Evolutionary conservation across 2,329 filamentous ascomycete species (phyloP), one percentile per base, ranked within the genome.

Genomic region (Septoria linicola): DNA sequence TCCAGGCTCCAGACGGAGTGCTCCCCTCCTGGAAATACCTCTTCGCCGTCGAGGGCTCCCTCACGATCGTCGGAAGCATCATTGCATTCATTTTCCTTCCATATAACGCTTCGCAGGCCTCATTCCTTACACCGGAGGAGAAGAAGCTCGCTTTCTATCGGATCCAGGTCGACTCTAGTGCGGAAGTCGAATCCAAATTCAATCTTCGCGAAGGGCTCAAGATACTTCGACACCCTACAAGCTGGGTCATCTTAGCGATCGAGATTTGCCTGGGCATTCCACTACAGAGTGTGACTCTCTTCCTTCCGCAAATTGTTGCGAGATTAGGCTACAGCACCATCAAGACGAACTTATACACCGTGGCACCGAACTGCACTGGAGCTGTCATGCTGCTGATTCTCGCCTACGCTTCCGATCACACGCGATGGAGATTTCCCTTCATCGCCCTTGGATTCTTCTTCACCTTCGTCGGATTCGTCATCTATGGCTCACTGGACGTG

Each of bases 261-360:
- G 77, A 82, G 63, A 75, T 82, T 49, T 83, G 80, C 59, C 71
- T 82, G 11, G 80, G 80, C 30, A 79, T 83, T 0, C 80, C 80
- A 0, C 64, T 83, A 8, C 79, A 82, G 56, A 78, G 75, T 4
- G 79, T 82, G 3, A 68, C 72, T 0, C 72, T 82, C 1, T 83
- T 83, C 65, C 66, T 83, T 39, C 80, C 80, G 0, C 78, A 81
- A 55, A 83, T 83, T 54, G 73, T 83, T 16, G 67, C 66, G 3
- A 68, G 77, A 2, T 70, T 83, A 3, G 75, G 76, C 8, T 82
- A 79, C 63, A 59, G 66, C 41, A 76, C 73, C n/a, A 75, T 82
- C 54, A 81, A 82, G 61, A 90, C 87, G 0, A 92, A 93, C 62
- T 76, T 92, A 0, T 90, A 88, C 70, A 91, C 88, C 0, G 87